These are phyloP conservation scores for Isoetes taiwanensis DNA, from an alignment of 75 land plant species.

Conservation along the genomic window DNA sequence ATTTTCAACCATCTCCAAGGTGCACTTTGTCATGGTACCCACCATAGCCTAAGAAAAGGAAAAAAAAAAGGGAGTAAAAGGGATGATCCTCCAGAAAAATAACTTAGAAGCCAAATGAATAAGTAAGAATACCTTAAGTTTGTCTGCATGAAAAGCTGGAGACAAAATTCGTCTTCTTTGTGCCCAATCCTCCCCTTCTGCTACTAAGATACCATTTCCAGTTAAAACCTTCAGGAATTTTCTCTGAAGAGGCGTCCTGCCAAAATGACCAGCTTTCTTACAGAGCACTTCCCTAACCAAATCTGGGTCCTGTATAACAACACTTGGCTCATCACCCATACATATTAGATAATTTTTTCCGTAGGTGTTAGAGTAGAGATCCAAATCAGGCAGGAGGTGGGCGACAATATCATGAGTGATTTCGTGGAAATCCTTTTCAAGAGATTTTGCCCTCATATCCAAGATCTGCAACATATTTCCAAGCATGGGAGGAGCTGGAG, in stretches of 20 bases:
- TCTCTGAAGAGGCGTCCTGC: not conserved
- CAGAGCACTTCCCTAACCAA: not conserved
- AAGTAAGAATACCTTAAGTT: conserved; percentile 47
- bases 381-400: too few relatives aligned
- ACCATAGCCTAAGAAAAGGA: conserved; percentile 31
- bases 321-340: not conserved
- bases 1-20: conserved; percentile 14
- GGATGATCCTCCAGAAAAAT: too few relatives aligned
- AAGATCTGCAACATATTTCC: too few relatives aligned
- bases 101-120: too few relatives aligned
- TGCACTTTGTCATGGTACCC: conserved; percentile 14
- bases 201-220: not conserved
- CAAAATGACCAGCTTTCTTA: not conserved
- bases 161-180: conserved; percentile 12
- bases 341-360: not conserved
- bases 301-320: not conserved
- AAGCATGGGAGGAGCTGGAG: too few relatives aligned
- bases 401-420: too few relatives aligned
- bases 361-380: too few relatives aligned
- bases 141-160: conserved; percentile 30
- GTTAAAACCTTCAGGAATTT: not conserved
- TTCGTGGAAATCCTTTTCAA: too few relatives aligned
- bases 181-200: conserved; percentile 28
- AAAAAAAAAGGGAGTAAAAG: too few relatives aligned
- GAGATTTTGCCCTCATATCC: too few relatives aligned